Percentiles rank a stretch among this genome's conserved stretches.
phyloP scores from a whole-genome alignment of 169 alveolate species.

The Plasmodium fragile region DNA sequence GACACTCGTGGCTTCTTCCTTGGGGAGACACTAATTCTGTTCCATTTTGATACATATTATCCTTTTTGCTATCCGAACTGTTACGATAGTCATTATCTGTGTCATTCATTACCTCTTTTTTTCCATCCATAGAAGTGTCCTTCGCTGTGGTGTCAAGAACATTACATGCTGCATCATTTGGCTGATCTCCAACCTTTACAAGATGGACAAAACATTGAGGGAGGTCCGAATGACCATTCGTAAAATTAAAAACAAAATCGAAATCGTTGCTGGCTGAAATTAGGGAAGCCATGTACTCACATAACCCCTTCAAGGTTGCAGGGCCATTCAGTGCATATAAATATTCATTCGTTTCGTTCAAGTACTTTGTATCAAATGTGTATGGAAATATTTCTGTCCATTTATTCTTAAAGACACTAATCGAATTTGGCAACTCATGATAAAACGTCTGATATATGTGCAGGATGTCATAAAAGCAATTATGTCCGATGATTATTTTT shows the following conservation, averaged over 20 bases:
- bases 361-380: constrained; percentile 88
- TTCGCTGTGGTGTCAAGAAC: background rate
- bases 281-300: constrained; percentile 76
- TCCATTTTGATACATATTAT: background rate
- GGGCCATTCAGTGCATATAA: constrained; percentile 83
- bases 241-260: constrained; percentile 59
- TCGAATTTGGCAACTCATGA: constrained; percentile 87
- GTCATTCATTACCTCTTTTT: background rate
- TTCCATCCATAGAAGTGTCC: background rate
- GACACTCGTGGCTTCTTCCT: background rate
- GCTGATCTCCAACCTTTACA: background rate
- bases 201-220: constrained; percentile 61
- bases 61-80: background rate
- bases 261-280: constrained; percentile 58
- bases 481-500: constrained; percentile 90
- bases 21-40: constrained; percentile 1
- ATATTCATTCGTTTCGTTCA: constrained; percentile 86
- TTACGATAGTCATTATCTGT: background rate
- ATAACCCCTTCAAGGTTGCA: constrained; percentile 87
- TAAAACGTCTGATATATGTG: constrained; percentile 90
- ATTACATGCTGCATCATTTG: background rate
- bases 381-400: constrained; percentile 86
- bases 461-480: constrained; percentile 90
- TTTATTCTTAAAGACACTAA: constrained; percentile 83
- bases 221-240: constrained; percentile 39